Conservation (phyloP, 2,329 filamentous ascomycete genomes). For the Sporothrix mexicana region DNA sequence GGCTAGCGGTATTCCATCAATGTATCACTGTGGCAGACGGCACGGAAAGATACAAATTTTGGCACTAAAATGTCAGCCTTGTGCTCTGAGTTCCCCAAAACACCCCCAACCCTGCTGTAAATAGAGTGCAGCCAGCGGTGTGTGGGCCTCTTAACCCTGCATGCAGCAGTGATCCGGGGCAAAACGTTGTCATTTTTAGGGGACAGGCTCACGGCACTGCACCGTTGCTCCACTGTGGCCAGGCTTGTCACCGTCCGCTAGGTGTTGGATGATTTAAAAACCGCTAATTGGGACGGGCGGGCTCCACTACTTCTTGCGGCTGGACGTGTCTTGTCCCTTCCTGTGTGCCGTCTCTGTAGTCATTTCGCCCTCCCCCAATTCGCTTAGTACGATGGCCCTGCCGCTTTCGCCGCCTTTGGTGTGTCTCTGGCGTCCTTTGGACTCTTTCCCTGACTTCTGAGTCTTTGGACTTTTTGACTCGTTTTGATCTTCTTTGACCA, state of each 20-base stretch:
- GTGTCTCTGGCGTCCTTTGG: constrained; percentile 10
- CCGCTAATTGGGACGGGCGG: background rate
- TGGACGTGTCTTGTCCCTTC: background rate
- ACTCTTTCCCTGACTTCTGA: constrained; percentile 23
- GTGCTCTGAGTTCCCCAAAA: constrained; percentile 7
- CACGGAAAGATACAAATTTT: background rate
- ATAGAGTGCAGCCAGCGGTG: background rate
- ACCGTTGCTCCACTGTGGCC: constrained; percentile 7
- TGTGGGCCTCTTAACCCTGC: background rate
- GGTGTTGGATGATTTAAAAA: constrained; percentile 10
- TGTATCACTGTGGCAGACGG: background rate
- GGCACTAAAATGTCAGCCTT: constrained; percentile 33
- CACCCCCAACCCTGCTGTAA: constrained; percentile 19
- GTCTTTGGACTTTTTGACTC: constrained; percentile 6
- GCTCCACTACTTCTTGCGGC: constrained; percentile 11
- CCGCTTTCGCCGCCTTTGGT: background rate
- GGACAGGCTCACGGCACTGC: constrained; percentile 2
- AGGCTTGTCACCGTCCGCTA: constrained; percentile 27
- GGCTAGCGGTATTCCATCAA: constrained; percentile 31
- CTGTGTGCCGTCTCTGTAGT: background rate
- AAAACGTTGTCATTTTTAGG: background rate
- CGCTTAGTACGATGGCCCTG: constrained; percentile 19
- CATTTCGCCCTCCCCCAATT: constrained; percentile 8
- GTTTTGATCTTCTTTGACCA: constrained; percentile 21
- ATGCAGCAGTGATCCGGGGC: constrained; percentile 26